A percentile compares a stretch with the other conserved stretches of the same genome.
Conservation (phyloP, 768 basidiomycete species). For the Kwoniella pini region DNA sequence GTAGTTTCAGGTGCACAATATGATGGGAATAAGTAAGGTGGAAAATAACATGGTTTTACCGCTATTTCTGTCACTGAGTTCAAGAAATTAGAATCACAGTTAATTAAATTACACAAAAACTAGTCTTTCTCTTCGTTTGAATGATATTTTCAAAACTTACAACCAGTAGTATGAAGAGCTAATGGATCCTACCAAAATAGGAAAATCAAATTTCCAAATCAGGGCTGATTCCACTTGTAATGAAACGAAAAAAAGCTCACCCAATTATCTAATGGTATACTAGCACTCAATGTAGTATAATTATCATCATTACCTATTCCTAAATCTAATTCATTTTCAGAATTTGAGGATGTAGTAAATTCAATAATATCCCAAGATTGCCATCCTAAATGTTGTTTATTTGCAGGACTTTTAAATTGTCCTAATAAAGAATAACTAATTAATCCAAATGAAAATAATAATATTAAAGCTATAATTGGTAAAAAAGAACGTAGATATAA, state of each 20-base stretch:
- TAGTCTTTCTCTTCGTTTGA: too few species aligned
- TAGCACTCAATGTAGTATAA: conserved; percentile 60
- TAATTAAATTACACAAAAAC: too few species aligned
- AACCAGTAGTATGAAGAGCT: conserved; percentile 72
- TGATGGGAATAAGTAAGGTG: conserved; percentile 61
- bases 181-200: conserved; percentile 61
- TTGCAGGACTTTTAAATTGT: conserved; percentile 60
- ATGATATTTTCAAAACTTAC: too few species aligned
- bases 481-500: conserved; percentile 58
- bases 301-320: conserved; percentile 39
- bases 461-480: conserved; percentile 58
- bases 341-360: conserved; percentile 30
- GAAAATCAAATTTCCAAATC: not conserved
- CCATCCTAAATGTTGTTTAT: conserved; percentile 75
- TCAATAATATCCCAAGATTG: conserved; percentile 76
- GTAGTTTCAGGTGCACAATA: conserved; percentile 72
- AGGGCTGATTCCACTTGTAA: too few species aligned
- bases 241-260: conserved; percentile 25
- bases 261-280: conserved; percentile 76
- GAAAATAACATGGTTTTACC: conserved; percentile 65
- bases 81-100: too few species aligned
- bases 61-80: conserved; percentile 76
- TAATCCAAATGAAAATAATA: conserved; percentile 71
- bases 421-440: conserved; percentile 77
- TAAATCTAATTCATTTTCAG: conserved; percentile 72